These are phyloP conservation scores for Pyracantha coccinea DNA, from an alignment of 331 rosid species.

Conservation along the genomic window DNA sequence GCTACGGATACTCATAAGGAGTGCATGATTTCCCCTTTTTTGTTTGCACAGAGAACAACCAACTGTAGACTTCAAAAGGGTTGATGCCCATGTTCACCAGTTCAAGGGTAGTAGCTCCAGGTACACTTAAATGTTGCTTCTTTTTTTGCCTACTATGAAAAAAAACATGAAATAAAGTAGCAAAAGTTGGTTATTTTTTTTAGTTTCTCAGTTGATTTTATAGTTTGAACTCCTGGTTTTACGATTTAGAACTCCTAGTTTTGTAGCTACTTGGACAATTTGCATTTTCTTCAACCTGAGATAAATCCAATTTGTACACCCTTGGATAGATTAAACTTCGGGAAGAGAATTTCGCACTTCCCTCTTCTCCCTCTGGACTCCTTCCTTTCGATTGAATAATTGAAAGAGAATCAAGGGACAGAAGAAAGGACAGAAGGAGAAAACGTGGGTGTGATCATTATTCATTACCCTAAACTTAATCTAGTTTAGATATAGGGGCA, in stretches of 20 bases:
- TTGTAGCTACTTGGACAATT: not conserved
- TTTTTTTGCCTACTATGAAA: too few species aligned
- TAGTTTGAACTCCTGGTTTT: not conserved
- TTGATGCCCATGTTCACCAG: conserved; percentile 96
- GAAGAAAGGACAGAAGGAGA: not conserved
- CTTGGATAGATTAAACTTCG: not conserved
- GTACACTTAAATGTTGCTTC: conserved; percentile 23
- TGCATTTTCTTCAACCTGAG: not conserved
- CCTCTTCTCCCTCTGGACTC: not conserved
- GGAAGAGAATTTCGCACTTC: not conserved
- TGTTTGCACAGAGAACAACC: conserved; percentile 51
- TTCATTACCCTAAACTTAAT: not conserved
- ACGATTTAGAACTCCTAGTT: not conserved
- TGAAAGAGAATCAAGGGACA: not conserved
- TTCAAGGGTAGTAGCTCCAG: conserved; percentile 98
- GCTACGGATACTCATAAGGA: not conserved
- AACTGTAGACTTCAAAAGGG: conserved; percentile 69
- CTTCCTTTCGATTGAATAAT: not conserved
- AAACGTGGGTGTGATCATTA: not conserved
- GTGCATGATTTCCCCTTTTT: conserved; percentile 3
- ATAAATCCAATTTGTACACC: not conserved
- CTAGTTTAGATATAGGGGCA: not conserved
- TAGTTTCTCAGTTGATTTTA: not conserved
- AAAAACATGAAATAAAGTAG: not conserved
- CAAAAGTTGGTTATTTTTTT: not conserved